phyloP scores from a whole-genome alignment of 2,329 filamentous ascomycete species.

The Onygenales sp. region DNA sequence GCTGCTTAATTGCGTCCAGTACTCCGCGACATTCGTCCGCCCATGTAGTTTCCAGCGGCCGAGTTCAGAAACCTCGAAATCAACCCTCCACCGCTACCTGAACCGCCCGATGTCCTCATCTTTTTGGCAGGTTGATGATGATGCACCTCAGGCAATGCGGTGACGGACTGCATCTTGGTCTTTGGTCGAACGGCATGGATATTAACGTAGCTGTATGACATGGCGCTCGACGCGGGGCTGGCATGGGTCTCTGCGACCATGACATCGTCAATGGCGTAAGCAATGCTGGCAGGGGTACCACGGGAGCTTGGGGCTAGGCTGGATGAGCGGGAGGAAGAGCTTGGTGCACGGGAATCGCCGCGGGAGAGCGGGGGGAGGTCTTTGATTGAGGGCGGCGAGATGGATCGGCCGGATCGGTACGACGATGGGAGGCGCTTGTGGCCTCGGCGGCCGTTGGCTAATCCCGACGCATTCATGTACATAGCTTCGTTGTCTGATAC shows the following conservation, averaged over 20 bases:
- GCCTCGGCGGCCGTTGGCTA: conserved; percentile 22
- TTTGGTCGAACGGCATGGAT: conserved; percentile 21
- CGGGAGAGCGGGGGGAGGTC: conserved; percentile 35
- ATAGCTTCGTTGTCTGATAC: conserved; percentile 6
- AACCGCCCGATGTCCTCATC: conserved; percentile 24
- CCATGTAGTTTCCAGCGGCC: conserved; percentile 33
- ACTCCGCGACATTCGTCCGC: conserved; percentile 25
- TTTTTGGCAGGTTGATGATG: conserved; percentile 34
- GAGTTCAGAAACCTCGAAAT: conserved; percentile 36
- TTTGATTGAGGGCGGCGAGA: conserved; percentile 34
- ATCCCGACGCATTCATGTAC: not conserved
- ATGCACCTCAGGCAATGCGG: conserved; percentile 18
- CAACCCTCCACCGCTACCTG: conserved; percentile 24
- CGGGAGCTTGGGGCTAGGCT: conserved; percentile 34
- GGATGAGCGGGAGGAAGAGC: conserved; percentile 31
- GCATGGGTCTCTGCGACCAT: conserved; percentile 23
- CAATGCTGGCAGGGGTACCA: conserved; percentile 34
- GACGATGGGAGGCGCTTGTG: conserved; percentile 31
- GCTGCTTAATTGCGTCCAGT: conserved; percentile 10
- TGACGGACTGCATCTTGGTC: conserved; percentile 19
- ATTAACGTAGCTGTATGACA: conserved; percentile 27
- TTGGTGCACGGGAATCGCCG: conserved; percentile 30
- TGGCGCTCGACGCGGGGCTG: conserved; percentile 23
- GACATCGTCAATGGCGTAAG: conserved; percentile 24
- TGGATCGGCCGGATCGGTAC: conserved; percentile 26